phyloP scores from a whole-genome alignment of 2,329 filamentous ascomycete species.

The Colletotrichum sp. region DNA sequence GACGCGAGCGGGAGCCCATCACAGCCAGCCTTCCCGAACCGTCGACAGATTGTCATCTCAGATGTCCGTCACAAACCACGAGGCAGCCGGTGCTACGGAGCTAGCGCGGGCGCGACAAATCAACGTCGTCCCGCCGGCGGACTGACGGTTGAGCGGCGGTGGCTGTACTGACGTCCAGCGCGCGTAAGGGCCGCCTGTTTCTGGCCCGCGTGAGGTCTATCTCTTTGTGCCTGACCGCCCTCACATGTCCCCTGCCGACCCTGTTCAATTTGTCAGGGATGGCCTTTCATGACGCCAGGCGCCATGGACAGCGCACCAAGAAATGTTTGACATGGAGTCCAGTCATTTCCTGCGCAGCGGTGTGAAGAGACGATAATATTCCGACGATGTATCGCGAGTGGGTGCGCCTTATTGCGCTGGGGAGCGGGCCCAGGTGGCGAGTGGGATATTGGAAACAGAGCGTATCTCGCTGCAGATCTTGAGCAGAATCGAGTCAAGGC shows the following conservation, averaged over 20 bases:
- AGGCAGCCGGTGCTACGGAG: not conserved
- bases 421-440: not conserved
- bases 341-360: conserved; percentile 10
- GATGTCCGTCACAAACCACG: conserved; percentile 3
- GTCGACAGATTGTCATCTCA: conserved; percentile 5
- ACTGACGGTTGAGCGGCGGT: not conserved
- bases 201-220: conserved; percentile 1
- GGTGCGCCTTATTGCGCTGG: not conserved
- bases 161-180: not conserved
- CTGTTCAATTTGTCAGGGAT: conserved; percentile 9
- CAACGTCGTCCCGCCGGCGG: not conserved
- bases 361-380: conserved; percentile 11
- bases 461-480: not conserved
- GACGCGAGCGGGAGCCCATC: conserved; percentile 7
- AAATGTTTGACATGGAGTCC: not conserved
- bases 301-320: not conserved
- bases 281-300: not conserved
- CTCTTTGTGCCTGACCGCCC: conserved; percentile 15
- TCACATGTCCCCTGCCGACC: not conserved
- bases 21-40: conserved; percentile 2
- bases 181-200: conserved; percentile 4
- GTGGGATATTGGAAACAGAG: not conserved
- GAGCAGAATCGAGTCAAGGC: not conserved
- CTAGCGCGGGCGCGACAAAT: not conserved
- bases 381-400: conserved; percentile 4